Conservation (phyloP, 108 stramenopile species). For the Nannochloropsis oceanica region DNA sequence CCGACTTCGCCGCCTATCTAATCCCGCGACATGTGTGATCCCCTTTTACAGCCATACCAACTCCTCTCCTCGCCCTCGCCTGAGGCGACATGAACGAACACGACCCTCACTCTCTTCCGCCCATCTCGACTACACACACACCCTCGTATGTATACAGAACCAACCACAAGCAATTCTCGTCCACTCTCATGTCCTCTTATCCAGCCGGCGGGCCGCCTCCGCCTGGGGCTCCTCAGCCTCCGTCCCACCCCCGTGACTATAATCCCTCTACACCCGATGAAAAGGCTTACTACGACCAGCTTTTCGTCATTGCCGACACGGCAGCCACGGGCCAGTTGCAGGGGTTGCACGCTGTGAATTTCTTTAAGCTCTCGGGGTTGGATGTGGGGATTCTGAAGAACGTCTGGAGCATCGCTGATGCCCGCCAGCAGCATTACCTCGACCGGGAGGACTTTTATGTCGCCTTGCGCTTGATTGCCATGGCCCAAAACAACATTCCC, state of each 20-base stretch:
- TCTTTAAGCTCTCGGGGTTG: constrained; percentile 64
- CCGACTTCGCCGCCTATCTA: too few relatives aligned
- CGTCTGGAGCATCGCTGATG: constrained; percentile 75
- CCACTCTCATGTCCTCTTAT: background rate
- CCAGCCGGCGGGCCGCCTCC: background rate
- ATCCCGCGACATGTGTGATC: too few relatives aligned
- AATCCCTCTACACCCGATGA: constrained; percentile 2
- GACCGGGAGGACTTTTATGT: constrained; percentile 71
- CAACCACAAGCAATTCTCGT: background rate
- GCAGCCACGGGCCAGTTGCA: constrained; percentile 43
- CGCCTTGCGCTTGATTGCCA: constrained; percentile 75
- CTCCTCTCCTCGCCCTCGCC: too few relatives aligned
- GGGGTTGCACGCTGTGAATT: constrained; percentile 62
- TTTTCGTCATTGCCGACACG: constrained; percentile 61
- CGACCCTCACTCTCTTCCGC: background rate
- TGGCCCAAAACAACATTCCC: constrained; percentile 24
- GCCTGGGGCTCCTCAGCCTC: background rate
- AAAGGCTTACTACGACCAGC: constrained; percentile 45
- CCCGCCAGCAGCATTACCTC: constrained; percentile 56
- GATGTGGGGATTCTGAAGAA: constrained; percentile 8
- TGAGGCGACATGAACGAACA: too few relatives aligned
- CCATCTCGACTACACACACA: background rate
- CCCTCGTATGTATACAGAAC: background rate
- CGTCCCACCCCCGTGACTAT: background rate
- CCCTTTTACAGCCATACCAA: too few relatives aligned